phyloP scores from a whole-genome alignment of 2,329 filamentous ascomycete species.

The Fusarium anguioides region DNA sequence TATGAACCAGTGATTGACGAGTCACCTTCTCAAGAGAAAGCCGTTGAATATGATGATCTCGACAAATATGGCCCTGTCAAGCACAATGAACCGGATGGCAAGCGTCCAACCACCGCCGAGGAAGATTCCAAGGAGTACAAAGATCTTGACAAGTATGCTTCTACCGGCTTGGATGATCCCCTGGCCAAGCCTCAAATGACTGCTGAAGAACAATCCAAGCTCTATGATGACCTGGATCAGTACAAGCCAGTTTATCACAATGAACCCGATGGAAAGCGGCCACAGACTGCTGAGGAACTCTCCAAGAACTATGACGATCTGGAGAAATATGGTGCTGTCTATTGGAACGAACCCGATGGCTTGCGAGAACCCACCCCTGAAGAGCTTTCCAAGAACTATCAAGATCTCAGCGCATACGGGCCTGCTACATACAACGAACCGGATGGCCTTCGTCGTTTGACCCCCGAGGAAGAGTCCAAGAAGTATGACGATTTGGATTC shows the following conservation, averaged over 20 bases:
- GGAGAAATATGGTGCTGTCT: conserved; percentile 47
- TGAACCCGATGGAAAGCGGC: conserved; percentile 49
- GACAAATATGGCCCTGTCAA: conserved; percentile 53
- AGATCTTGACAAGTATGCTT: conserved; percentile 51
- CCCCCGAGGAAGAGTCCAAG: conserved; percentile 47
- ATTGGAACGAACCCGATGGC: conserved; percentile 49
- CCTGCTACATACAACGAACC: conserved; percentile 48
- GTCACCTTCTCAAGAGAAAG: conserved; percentile 39
- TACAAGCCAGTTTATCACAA: conserved; percentile 52
- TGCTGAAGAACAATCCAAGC: conserved; percentile 51
- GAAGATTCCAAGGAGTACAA: conserved; percentile 51
- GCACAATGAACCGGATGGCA: conserved; percentile 46
- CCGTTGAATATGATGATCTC: conserved; percentile 51
- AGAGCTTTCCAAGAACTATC: conserved; percentile 53
- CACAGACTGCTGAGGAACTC: conserved; percentile 47
- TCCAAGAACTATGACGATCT: conserved; percentile 54
- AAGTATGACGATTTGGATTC: conserved; percentile 51
- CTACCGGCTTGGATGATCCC: conserved; percentile 46
- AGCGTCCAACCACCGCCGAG: conserved; percentile 35
- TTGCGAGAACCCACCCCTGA: conserved; percentile 46
- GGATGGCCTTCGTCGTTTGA: conserved; percentile 45
- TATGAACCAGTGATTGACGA: conserved; percentile 52
- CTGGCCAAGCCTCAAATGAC: conserved; percentile 42
- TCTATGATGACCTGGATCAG: conserved; percentile 55
- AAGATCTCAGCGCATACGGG: conserved; percentile 56